These are phyloP conservation scores for Kwoniella sp. DNA, from an alignment of 768 basidiomycete genomes.

Conservation along the genomic window DNA sequence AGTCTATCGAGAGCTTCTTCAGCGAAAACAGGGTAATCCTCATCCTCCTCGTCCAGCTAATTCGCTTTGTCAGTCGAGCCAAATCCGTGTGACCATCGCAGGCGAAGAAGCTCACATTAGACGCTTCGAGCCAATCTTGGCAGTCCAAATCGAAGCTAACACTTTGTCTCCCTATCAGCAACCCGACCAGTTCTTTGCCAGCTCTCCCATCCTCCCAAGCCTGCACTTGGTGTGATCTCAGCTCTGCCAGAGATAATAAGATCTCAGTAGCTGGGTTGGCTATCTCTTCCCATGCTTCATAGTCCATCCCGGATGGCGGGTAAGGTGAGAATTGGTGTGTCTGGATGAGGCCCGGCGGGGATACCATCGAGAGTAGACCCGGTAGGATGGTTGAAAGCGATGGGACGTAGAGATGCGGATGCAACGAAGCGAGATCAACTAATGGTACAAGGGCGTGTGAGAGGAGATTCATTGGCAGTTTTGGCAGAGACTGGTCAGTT, in stretches of 20 bases:
- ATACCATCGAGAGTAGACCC: conserved; percentile 31
- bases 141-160: conserved; percentile 44
- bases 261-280: conserved; percentile 77
- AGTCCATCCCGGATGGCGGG: conserved; percentile 30
- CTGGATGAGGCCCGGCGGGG: conserved; percentile 24
- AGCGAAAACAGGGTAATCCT: conserved; percentile 70
- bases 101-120: conserved; percentile 61
- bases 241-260: conserved; percentile 78
- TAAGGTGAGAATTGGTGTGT: conserved; percentile 30
- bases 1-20: conserved; percentile 82
- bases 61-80: conserved; percentile 3
- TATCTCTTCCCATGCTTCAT: conserved; percentile 71
- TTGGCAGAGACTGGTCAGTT: conserved; percentile 25
- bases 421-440: conserved; percentile 42
- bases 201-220: conserved; percentile 68
- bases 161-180: conserved; percentile 40
- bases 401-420: conserved; percentile 36
- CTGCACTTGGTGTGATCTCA: conserved; percentile 74
- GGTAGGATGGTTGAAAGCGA: conserved; percentile 26
- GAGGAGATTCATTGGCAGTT: conserved; percentile 31
- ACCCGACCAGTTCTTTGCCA: conserved; percentile 49
- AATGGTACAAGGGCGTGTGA: conserved; percentile 36
- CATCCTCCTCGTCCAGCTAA: conserved; percentile 63
- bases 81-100: background rate
- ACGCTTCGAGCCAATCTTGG: conserved; percentile 66